Base-by-base conservation (phyloP, 2,329 filamentous ascomycete species). In the Calonectria fujianensis region DNA sequence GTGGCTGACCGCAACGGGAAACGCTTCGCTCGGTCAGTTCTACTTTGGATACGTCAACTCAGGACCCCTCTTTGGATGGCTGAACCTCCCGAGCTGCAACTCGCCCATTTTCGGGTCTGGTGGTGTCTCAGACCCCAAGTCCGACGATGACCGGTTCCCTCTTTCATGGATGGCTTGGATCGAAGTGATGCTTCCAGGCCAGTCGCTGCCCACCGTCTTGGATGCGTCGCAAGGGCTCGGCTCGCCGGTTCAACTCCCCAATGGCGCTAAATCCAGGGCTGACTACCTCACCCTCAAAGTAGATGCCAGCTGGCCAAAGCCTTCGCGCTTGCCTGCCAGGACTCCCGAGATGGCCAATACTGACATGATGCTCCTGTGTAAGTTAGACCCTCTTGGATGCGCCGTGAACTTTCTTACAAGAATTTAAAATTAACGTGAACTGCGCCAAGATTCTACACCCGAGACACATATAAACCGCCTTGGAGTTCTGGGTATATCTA, bases 81-180 rank as follows among this genome's bases (percentile, higher is more conserved):
- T 31, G 51, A 54, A 27, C 29, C 29, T 29, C 51, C 51, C 51
- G 31, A 31, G 8, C 51, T 54, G 51, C 29, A 54, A 54, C 11
- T 54, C 51, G 24, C 51, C 51, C 51, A 16, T 54, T 16, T 54
- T 31, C 16, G 24, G 24, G 13, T 54, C 51, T 13, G 51, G 51
- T 31, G 51, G 51, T 18, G 11, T 54, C 51, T 54, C 51, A 4
- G 18, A 54, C 24, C 24, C 51, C 13, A 29, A 54, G 41, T 48
- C 20, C 24, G 16, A 54, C 51, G 51, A 54, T 8, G 24, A 54
- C 27, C 24, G 51, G 27, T 54, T 31, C 27, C 51, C 51, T 54
- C 24, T 54, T 31, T 20, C 51, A 54, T 54, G 51, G 24, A 54
- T n/a, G 41, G 41, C 41, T 48, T 54, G 51, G 51, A 24, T 54